Evolutionary conservation across 495 filamentous ascomycete genomes (phyloP).

Genomic region (Penicillium flavigenum): DNA sequence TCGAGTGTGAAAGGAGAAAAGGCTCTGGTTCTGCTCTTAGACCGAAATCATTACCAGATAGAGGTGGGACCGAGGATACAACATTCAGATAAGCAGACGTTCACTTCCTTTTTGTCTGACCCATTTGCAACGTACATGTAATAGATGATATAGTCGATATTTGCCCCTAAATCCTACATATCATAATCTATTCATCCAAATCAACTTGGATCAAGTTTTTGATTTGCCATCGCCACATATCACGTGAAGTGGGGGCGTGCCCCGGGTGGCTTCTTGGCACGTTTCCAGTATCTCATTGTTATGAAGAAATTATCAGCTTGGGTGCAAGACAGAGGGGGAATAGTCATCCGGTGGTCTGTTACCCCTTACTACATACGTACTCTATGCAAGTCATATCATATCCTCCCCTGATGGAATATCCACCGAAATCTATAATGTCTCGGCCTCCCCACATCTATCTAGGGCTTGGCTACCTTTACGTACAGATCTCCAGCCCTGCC

Average conservation of each 20-base stretch:
- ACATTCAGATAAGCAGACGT: neutral
- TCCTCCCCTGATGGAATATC: neutral
- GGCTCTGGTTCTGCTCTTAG: slow-evolving; percentile 1
- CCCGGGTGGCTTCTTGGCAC: slow-evolving; percentile 6
- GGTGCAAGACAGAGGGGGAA: neutral
- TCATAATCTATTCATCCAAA: neutral
- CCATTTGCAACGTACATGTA: neutral
- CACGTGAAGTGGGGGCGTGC: slow-evolving; percentile 18
- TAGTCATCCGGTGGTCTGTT: neutral
- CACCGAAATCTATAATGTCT: neutral
- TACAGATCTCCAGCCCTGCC: too few relatives aligned
- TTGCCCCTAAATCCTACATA: neutral
- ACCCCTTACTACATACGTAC: neutral
- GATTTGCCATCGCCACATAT: slow-evolving; percentile 11
- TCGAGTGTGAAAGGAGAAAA: slow-evolving; percentile 3
- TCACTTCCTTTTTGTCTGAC: neutral
- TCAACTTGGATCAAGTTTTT: slow-evolving; percentile 2
- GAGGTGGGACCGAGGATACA: slow-evolving; percentile 2
- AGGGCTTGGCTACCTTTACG: neutral
- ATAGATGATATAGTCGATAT: neutral
- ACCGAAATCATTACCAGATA: slow-evolving; percentile 6
- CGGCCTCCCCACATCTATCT: neutral
- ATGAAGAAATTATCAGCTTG: neutral
- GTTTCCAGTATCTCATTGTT: neutral
- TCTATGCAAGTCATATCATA: neutral